phyloP scores from a whole-genome alignment of 75 land plant genomes.

The Cryptomeria japonica region DNA sequence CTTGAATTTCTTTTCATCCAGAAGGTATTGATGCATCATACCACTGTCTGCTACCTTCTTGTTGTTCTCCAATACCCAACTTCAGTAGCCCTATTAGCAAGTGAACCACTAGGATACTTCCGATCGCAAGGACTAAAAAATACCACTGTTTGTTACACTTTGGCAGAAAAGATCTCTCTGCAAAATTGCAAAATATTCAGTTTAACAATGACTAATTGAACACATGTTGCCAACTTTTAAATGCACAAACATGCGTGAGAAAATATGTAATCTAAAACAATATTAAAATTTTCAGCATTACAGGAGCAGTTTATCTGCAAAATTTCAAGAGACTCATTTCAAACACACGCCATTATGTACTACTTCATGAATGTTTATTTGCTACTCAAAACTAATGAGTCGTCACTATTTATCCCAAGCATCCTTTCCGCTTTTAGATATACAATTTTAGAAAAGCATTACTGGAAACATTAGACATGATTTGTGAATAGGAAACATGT shows the following conservation, averaged over 20 bases:
- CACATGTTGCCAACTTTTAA: not conserved
- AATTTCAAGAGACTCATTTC: not conserved
- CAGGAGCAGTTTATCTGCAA: not conserved
- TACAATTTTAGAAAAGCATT: not conserved
- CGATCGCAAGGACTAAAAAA: slow-evolving; percentile 11
- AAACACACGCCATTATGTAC: not conserved
- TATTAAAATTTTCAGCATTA: not conserved
- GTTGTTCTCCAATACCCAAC: slow-evolving; percentile 21
- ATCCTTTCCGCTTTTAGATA: not conserved
- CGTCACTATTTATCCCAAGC: not conserved
- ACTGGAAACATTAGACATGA: not conserved
- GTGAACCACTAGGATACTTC: slow-evolving; percentile 13
- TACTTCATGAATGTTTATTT: not conserved
- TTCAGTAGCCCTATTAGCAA: slow-evolving; percentile 12
- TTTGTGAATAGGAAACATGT: not conserved
- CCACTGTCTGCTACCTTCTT: not conserved
- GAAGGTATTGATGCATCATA: slow-evolving; percentile 17
- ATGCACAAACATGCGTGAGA: not conserved
- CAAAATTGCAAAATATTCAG: not conserved
- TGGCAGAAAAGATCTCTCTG: slow-evolving; percentile 2
- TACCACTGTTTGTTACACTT: slow-evolving; percentile 4
- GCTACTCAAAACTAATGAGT: not conserved
- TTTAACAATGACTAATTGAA: not conserved
- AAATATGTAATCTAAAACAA: not conserved
- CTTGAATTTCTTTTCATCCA: slow-evolving; percentile 1